Conservation (phyloP, 371 early-diverging fungal genomes). For the Lichtheimia corymbifera region DNA sequence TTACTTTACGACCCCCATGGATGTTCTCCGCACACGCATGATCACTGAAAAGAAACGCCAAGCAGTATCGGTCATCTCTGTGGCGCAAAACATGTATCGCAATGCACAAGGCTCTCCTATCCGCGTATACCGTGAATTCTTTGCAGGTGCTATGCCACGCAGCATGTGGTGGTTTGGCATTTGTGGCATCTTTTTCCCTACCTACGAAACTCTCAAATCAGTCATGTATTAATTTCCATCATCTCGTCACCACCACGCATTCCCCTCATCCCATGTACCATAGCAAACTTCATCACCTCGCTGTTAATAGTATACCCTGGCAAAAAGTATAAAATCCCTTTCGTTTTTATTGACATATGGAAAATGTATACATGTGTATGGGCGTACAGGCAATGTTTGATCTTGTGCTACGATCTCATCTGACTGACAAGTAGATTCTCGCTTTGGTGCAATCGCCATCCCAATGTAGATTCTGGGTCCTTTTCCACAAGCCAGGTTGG, state of each 20-base stretch:
- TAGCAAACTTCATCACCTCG: not conserved
- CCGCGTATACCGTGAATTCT: constrained; percentile 52
- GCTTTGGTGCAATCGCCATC: constrained; percentile 41
- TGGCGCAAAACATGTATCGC: constrained; percentile 27
- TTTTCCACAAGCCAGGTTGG: constrained; percentile 64
- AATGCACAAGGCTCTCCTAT: constrained; percentile 16
- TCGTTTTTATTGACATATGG: too few species aligned
- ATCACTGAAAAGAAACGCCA: constrained; percentile 58
- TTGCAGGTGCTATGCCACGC: constrained; percentile 66
- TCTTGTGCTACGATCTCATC: too few species aligned
- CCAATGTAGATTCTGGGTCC: constrained; percentile 40
- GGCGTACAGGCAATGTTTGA: too few species aligned
- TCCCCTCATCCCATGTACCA: not conserved
- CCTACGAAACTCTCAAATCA: constrained; percentile 68
- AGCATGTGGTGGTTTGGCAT: constrained; percentile 81
- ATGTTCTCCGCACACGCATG: constrained; percentile 77
- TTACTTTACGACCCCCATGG: constrained; percentile 82
- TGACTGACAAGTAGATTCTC: too few species aligned
- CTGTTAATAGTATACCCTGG: too few species aligned
- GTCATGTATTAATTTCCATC: constrained; percentile 28
- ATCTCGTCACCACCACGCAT: too few species aligned
- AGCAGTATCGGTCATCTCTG: constrained; percentile 26
- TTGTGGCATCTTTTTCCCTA: constrained; percentile 79
- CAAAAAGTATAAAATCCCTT: too few species aligned
- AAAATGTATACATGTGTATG: too few species aligned